Conservation (phyloP, 768 basidiomycete species). For the Boletus rubroflammeus region DNA sequence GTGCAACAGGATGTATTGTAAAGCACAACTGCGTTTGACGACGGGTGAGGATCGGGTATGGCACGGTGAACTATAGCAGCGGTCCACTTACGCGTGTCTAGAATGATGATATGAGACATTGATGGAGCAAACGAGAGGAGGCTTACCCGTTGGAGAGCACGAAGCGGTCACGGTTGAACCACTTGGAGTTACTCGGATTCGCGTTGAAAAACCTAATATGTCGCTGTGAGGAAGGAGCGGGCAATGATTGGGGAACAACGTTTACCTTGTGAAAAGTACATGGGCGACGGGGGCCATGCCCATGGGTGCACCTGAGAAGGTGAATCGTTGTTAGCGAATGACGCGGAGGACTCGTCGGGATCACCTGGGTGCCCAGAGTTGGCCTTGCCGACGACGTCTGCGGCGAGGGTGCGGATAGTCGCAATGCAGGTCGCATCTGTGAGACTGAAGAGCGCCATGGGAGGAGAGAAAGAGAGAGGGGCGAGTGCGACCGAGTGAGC, state of each 20-base stretch:
- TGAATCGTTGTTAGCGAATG: slow-evolving; percentile 5
- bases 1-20: slow-evolving; percentile 91
- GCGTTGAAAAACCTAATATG: slow-evolving; percentile 71
- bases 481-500: neutral
- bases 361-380: slow-evolving; percentile 90
- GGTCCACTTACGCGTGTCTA: slow-evolving; percentile 67
- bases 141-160: slow-evolving; percentile 92
- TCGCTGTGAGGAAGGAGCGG: neutral
- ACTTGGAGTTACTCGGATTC: slow-evolving; percentile 85
- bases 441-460: slow-evolving; percentile 40
- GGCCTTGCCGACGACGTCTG: slow-evolving; percentile 76
- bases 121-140: neutral
- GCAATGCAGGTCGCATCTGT: slow-evolving; percentile 60
- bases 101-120: slow-evolving; percentile 7
- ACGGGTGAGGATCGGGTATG: neutral
- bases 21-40: slow-evolving; percentile 63
- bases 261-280: slow-evolving; percentile 71
- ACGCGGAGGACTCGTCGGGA: neutral
- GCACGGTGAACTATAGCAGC: neutral
- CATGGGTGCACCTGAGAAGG: slow-evolving; percentile 77
- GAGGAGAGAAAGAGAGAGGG: slow-evolving; percentile 6
- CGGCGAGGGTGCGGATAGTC: slow-evolving; percentile 74
- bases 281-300: slow-evolving; percentile 86
- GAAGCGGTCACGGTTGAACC: slow-evolving; percentile 96
- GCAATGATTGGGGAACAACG: neutral